Base-by-base conservation (phyloP, 2,329 filamentous ascomycete species). In the Fusarium xyrophilum region DNA sequence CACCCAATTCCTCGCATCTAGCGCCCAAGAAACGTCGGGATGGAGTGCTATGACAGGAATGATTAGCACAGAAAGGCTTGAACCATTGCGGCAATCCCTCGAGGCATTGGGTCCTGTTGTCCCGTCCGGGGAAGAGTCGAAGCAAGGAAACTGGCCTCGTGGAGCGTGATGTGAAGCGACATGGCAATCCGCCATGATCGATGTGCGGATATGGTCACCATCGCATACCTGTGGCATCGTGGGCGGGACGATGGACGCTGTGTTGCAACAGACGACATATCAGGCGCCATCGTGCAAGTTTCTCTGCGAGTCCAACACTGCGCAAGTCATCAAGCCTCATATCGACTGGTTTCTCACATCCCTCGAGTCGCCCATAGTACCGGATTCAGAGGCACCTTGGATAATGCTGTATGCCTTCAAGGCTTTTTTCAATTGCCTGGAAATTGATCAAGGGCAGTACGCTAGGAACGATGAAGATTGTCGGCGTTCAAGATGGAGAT, bases 131-230 rank as follows among this genome's bases (percentile, higher is more conserved):
- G 15, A 42, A 25, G 21, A 32, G 7, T 33, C 12, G 4, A 11
- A 48, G 6, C 46, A 33, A 2, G 7, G 2, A 19, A 32, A 14
- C 15, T 42, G 13, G 27, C 28, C 36, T 2, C 50, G n/a, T 9
- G 21, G 68, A 10, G 11, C 70, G 6, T 57, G 76, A 6, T 76
- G 75, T 50, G 73, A 77, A 6, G 79, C 79, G 14, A 79, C 78
- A 9, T 82, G 80, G 80, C 72, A 80, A 43, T 80, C 75, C 11
- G 80, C 79, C 36, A 81, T 81, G 79, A 75, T 82, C 23, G 79
- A 81, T 54, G 68, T 81, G 8, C 79, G 79, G 50, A 74, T 81
- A 39, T 81, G 80, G 80, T 81, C 79, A 1, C 77, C 78, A 5
- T 74, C 77, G 5, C 80, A 82, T 56, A 81, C 79, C 0, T 73